phyloP scores from a whole-genome alignment of 2,329 filamentous ascomycete species.

The Fusarium decemcellulare region DNA sequence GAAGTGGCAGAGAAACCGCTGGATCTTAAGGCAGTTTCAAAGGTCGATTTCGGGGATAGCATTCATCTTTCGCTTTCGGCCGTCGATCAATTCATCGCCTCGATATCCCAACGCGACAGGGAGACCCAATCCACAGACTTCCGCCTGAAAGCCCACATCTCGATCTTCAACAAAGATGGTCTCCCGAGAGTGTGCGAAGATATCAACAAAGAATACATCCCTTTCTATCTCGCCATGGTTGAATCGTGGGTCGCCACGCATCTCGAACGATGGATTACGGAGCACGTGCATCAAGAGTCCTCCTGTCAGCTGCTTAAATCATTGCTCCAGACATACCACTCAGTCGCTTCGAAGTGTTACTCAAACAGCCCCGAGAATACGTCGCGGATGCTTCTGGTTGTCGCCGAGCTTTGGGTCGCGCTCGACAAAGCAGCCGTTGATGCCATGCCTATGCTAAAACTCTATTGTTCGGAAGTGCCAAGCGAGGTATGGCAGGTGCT shows the following conservation, averaged over 20 bases:
- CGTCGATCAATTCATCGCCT: slow-evolving; percentile 25
- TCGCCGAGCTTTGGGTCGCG: slow-evolving; percentile 72
- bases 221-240: slow-evolving; percentile 54
- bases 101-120: slow-evolving; percentile 2
- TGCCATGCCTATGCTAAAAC: slow-evolving; percentile 55
- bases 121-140: neutral
- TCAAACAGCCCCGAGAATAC: slow-evolving; percentile 57
- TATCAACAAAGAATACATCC: neutral
- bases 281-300: slow-evolving; percentile 32
- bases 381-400: slow-evolving; percentile 69
- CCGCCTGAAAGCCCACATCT: slow-evolving; percentile 18
- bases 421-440: slow-evolving; percentile 63
- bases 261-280: slow-evolving; percentile 56
- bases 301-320: slow-evolving; percentile 49
- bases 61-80: slow-evolving; percentile 17
- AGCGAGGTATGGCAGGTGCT: slow-evolving; percentile 58
- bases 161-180: rapidly evolving
- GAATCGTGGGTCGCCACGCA: slow-evolving; percentile 64
- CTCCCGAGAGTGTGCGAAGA: slow-evolving; percentile 1
- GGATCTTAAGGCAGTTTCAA: neutral
- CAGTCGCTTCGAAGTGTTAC: slow-evolving; percentile 51
- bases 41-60: slow-evolving; percentile 7
- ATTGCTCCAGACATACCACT: slow-evolving; percentile 56
- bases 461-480: slow-evolving; percentile 64
- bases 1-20: neutral